Base-by-base conservation (phyloP, 176 grass and related monocot species). In the Oryza longistaminata region DNA sequence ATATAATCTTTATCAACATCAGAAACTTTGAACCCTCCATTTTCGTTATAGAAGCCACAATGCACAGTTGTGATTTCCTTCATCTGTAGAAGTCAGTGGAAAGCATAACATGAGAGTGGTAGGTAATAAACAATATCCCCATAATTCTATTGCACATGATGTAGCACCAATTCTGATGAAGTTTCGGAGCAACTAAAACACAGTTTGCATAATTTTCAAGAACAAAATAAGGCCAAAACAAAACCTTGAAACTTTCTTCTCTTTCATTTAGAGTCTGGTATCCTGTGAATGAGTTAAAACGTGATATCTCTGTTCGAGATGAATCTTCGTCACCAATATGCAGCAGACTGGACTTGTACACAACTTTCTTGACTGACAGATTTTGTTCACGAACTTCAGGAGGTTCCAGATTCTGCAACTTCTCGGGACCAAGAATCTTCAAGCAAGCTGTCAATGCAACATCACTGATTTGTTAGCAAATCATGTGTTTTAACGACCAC, bases 181-280 rank as follows among this genome's bases (percentile, higher is more conserved):
- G 42, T 83, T 66, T 50, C 50, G 50, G 16, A 60, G 53, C 8
- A 31, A 66, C 8, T 71, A 76, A 9, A 66, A 24, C 58, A 72
- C 34, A 85, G 40, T 66, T 81, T n/a, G 76, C 22, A 25, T 21
- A 73, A 77, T 77, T 70, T 45, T 58, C n/a, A 68, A 85, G 16
- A 71, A 85, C 43, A 72, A 93, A 71, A 61, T 76, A 39, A 70
- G 53, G 70, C 81, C 62, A 40, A 69, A 70, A 75, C 65, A 34
- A 80, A 84, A 98, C 96, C 96, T 98, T 93, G 81, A 94, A 95
- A 88, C 89, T 95, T 94, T 98, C 90, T 89, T 95, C 88, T 89
- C 93, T 88, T 75, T 98, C 91, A 73, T 35, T 49, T 24, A 96
- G 93, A 2, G 91, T 88, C 79, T 91, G 96, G 82, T 92, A 94